Conservation (phyloP, 805 yeast genomes). For the Starmerella vitae region DNA sequence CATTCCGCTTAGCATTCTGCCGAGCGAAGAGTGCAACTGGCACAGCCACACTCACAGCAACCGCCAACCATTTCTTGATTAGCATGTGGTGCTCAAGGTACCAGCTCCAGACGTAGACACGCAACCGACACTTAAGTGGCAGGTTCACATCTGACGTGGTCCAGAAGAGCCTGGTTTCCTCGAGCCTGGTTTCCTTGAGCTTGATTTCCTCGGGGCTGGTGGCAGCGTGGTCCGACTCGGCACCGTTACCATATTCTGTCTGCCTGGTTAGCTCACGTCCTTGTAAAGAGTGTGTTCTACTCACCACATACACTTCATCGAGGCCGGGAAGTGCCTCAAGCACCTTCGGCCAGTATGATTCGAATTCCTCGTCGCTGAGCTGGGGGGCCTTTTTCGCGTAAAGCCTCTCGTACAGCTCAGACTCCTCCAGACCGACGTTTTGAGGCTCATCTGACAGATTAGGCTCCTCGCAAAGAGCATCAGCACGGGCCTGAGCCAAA, state of each 20-base stretch:
- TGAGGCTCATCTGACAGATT: constrained; percentile 21
- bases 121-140: constrained; percentile 14
- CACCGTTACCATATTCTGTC: constrained; percentile 2
- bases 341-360: constrained; percentile 61
- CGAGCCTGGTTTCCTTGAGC: not conserved
- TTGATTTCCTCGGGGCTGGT: not conserved
- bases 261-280: constrained; percentile 7
- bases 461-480: constrained; percentile 38
- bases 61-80: constrained; percentile 1
- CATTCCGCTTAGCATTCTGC: constrained; percentile 1
- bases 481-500: constrained; percentile 56
- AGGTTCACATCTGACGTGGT: constrained; percentile 16
- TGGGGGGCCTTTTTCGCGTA: constrained; percentile 18
- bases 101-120: constrained; percentile 12
- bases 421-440: constrained; percentile 24
- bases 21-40: constrained; percentile 1
- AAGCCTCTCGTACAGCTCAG: constrained; percentile 22
- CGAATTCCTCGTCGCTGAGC: constrained; percentile 45
- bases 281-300: constrained; percentile 28
- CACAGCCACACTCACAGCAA: not conserved
- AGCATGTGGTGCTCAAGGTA: constrained; percentile 7
- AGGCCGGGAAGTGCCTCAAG: constrained; percentile 41
- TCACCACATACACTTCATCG: constrained; percentile 39
- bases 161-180: not conserved
- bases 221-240: constrained; percentile 1